Percentiles rank a stretch among this genome's conserved stretches.
Conservation (phyloP, 768 basidiomycete species). For the Lactifluus pinguis region DNA sequence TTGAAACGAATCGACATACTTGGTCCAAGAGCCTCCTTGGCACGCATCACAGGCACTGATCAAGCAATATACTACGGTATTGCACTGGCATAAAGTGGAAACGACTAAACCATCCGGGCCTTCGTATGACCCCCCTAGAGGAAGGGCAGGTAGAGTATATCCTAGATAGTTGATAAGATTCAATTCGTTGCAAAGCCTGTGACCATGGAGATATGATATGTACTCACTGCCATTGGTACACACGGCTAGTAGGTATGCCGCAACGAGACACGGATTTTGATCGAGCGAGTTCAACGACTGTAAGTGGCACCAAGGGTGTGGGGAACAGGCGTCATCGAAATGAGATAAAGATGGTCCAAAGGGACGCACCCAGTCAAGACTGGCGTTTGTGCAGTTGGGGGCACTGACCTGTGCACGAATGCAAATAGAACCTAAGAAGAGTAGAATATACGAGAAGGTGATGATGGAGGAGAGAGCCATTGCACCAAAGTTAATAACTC, state of each 20-base stretch:
- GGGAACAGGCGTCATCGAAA: not conserved
- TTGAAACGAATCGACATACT: slow-evolving; percentile 2
- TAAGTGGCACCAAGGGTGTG: too few species aligned
- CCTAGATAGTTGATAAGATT: not conserved
- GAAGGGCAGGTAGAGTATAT: not conserved
- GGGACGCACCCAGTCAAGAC: slow-evolving; percentile 10
- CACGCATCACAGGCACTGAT: slow-evolving; percentile 24
- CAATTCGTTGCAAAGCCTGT: not conserved
- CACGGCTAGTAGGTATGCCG: not conserved
- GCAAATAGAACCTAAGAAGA: not conserved
- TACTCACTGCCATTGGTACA: slow-evolving; percentile 6
- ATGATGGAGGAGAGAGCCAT: not conserved
- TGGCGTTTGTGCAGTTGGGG: not conserved
- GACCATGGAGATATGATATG: not conserved
- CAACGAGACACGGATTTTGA: slow-evolving; percentile 5
- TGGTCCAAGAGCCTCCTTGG: slow-evolving; percentile 11
- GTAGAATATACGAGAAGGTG: not conserved
- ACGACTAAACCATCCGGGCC: slow-evolving; percentile 1
- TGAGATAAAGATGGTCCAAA: too few species aligned
- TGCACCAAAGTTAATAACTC: not conserved
- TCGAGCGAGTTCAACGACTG: slow-evolving; percentile 12
- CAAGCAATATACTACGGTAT: slow-evolving; percentile 22
- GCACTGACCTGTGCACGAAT: not conserved
- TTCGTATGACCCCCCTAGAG: slow-evolving; percentile 1
- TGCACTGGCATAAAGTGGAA: slow-evolving; percentile 20